Evolutionary conservation across 306 rosid species (phyloP), one percentile per base, ranked within the genome.

Genomic region (Citrullus colocynthis): DNA sequence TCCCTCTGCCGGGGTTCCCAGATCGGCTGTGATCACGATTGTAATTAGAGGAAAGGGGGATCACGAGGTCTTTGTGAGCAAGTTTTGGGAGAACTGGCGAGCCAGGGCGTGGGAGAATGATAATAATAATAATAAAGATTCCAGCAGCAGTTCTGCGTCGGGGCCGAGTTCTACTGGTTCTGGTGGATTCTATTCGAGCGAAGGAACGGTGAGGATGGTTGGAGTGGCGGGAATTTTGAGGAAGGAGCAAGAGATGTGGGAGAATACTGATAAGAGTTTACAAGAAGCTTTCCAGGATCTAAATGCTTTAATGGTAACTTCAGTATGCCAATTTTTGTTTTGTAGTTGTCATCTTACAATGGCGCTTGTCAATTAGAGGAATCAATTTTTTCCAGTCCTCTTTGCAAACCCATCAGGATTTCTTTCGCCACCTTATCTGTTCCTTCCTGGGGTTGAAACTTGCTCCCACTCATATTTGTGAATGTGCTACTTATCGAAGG

Each of bases 191-290:
- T 90, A 87, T 82, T 60, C 93, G 36, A 87, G 82, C 51, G 97
- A 92, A n/a, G 99, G 99, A 79, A 85, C 91, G 42, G 90, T 92
- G 83, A 85, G 92, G 86, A 95, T 95, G 97, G 97, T 87, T 37
- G 99, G 99, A 32, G 97, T 95, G 73, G 83, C 99, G 6, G 99
- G 99, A 84, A 95, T 95, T 78, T 78, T 95, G 84, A 92, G 97
- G 87, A 95, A 90, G 82, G 99, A 95, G 77, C 98, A 95, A 88
- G 98, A 92, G 82, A 88, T 89, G 93, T 92, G 97, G 97, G 98
- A 95, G 87, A 95, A 91, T 79, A 92, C 98, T 60, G 98, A 95
- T 83, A 92, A 82, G 86, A 95, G 97, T 85, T 86, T 95, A 89
- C 96, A 92, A 80, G 97, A 95, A 2, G 98, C 98, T 81, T 95